Conservation (phyloP, 345 rosid species). For the Eutrema yunnanense region DNA sequence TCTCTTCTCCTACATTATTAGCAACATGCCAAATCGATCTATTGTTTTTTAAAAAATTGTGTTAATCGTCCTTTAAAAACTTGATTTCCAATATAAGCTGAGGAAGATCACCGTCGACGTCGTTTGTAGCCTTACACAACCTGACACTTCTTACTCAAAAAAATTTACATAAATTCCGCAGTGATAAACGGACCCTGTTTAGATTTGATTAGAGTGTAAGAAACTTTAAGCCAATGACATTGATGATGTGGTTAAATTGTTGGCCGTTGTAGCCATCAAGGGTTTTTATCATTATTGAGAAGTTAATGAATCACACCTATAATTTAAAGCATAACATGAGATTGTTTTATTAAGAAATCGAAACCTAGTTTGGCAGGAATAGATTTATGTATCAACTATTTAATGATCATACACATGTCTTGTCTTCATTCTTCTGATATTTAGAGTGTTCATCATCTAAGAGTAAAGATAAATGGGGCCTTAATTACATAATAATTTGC, state of each 20-base stretch:
- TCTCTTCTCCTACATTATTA: constrained; percentile 17
- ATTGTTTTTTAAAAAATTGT: neutral
- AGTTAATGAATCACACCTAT: constrained; percentile 9
- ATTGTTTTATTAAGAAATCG: constrained; percentile 10
- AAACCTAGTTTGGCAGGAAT: constrained; percentile 20
- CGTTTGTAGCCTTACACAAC: constrained; percentile 1
- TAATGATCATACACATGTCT: constrained; percentile 10
- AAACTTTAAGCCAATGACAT: neutral
- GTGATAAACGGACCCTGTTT: neutral
- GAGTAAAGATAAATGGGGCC: neutral
- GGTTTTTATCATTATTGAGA: constrained; percentile 1
- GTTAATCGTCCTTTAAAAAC: neutral
- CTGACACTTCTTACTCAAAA: neutral
- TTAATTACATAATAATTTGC: neutral
- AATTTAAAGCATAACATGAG: constrained; percentile 17
- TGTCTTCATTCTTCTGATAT: constrained; percentile 7
- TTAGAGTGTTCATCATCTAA: neutral
- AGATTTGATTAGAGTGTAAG: neutral
- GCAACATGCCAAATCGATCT: constrained; percentile 19
- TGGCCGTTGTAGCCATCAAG: constrained; percentile 12
- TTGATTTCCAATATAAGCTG: neutral
- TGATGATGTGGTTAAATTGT: neutral
- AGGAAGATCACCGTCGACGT: constrained; percentile 19
- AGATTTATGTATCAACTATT: constrained; percentile 7
- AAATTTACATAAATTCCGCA: neutral